A percentile compares a stretch with the other conserved stretches of the same genome.
Evolutionary conservation across 2,329 filamentous ascomycete species (phyloP).

Genomic region (Verticillium dahliae): DNA sequence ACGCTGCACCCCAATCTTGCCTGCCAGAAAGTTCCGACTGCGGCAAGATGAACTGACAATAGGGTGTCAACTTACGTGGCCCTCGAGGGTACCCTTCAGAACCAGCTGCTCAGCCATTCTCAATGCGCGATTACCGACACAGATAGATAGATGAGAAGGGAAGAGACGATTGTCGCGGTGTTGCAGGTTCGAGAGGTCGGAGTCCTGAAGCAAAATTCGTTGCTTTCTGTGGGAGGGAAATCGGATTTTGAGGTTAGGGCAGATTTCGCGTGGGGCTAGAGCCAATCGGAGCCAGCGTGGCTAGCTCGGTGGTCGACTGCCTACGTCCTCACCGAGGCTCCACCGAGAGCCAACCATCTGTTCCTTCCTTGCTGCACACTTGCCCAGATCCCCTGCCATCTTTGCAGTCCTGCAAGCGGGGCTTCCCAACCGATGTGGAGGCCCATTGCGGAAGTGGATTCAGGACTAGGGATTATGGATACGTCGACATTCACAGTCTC

Average conservation of each 20-base stretch:
- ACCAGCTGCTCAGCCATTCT: slow-evolving; percentile 89
- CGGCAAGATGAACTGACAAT: not conserved
- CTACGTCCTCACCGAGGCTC: not conserved
- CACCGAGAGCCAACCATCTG: not conserved
- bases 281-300: not conserved
- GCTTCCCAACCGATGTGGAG: too few species aligned
- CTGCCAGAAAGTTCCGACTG: not conserved
- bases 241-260: not conserved
- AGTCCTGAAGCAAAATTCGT: not conserved
- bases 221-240: not conserved
- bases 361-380: not conserved
- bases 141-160: slow-evolving; percentile 29
- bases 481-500: too few species aligned
- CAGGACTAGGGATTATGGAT: too few species aligned
- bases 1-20: slow-evolving; percentile 5
- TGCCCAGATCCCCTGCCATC: not conserved
- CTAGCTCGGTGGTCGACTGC: not conserved
- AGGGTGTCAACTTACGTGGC: slow-evolving; percentile 62
- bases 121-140: slow-evolving; percentile 34
- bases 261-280: not conserved
- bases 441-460: too few species aligned
- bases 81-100: slow-evolving; percentile 95
- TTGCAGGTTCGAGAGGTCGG: slow-evolving; percentile 11
- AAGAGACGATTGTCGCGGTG: slow-evolving; percentile 22
- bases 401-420: too few species aligned